A percentile compares a stretch with the other conserved stretches of the same genome.
Conservation (phyloP, 306 rosid species). For the Vigna unguiculata region DNA sequence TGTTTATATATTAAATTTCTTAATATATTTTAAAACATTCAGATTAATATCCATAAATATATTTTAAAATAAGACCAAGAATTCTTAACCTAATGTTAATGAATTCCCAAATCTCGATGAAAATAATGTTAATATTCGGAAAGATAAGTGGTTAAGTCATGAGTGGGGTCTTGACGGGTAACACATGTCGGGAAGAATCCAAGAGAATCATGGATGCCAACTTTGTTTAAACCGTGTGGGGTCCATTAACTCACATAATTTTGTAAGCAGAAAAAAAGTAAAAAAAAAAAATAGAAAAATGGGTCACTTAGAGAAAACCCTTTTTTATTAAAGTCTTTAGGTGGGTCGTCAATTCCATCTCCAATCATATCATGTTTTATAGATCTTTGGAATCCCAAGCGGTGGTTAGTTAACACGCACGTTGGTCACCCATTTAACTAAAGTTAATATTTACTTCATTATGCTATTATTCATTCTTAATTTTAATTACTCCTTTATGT, state of each 20-base stretch:
- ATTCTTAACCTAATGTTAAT: too few relatives aligned
- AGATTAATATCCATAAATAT: too few relatives aligned
- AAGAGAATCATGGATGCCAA: constrained; percentile 73
- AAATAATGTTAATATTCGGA: too few relatives aligned
- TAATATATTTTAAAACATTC: too few relatives aligned
- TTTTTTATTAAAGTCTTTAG: constrained; percentile 59
- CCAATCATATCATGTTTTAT: constrained; percentile 65
- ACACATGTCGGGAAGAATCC: constrained; percentile 64
- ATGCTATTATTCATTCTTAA: too few relatives aligned
- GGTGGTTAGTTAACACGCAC: constrained; percentile 51
- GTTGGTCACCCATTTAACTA: constrained; percentile 39
- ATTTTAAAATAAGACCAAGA: too few relatives aligned
- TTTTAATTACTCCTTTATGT: too few relatives aligned
- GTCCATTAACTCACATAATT: constrained; percentile 50
- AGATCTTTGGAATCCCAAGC: constrained; percentile 87
- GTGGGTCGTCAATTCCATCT: constrained; percentile 84
- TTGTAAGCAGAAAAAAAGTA: not conserved
- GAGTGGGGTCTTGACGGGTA: constrained; percentile 76
- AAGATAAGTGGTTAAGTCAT: constrained; percentile 44
- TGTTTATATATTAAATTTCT: too few relatives aligned
- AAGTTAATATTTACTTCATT: not conserved
- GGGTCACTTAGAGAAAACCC: constrained; percentile 45
- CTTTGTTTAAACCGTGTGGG: constrained; percentile 89
- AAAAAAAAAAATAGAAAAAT: constrained; percentile 25
- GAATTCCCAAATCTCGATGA: too few relatives aligned